phyloP scores from a whole-genome alignment of 345 rosid genomes.

The Turritis glabra region DNA sequence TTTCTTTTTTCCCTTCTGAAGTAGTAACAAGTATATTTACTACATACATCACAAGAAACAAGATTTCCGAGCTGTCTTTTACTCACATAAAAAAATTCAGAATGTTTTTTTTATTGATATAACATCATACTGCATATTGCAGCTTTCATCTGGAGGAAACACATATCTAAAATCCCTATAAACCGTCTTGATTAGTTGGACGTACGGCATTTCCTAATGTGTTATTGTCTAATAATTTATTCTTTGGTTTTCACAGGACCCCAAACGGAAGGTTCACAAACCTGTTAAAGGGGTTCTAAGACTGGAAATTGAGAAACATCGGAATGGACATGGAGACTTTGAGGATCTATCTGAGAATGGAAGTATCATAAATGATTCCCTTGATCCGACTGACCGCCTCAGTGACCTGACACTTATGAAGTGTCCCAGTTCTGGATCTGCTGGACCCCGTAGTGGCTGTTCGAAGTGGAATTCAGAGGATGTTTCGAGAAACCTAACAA shows the following conservation, averaged over 20 bases:
- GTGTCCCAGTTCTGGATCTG: constrained; percentile 70
- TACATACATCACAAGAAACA: neutral
- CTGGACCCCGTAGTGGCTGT: constrained; percentile 59
- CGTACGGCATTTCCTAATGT: neutral
- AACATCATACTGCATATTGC: neutral
- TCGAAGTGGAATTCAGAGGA: constrained; percentile 56
- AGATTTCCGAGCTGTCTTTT: neutral
- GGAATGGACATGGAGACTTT: constrained; percentile 59
- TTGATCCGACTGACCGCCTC: constrained; percentile 66
- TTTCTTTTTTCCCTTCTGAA: neutral
- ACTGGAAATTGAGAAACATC: constrained; percentile 95
- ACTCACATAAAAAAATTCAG: neutral
- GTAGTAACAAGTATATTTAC: constrained; percentile 2
- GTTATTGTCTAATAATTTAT: constrained; percentile 10
- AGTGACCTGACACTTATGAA: constrained; percentile 56
- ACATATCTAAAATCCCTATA: constrained; percentile 9
- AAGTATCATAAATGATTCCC: constrained; percentile 77
- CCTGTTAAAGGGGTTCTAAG: constrained; percentile 89
- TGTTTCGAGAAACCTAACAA: constrained; percentile 58
- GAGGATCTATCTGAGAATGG: constrained; percentile 89
- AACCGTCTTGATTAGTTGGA: constrained; percentile 1
- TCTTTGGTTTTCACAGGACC: constrained; percentile 59
- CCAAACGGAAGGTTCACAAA: constrained; percentile 88
- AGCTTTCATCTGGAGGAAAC: constrained; percentile 20
- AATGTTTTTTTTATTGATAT: constrained; percentile 10